phyloP scores from a whole-genome alignment of 768 basidiomycete species.

The Guyanaporus albipodus region DNA sequence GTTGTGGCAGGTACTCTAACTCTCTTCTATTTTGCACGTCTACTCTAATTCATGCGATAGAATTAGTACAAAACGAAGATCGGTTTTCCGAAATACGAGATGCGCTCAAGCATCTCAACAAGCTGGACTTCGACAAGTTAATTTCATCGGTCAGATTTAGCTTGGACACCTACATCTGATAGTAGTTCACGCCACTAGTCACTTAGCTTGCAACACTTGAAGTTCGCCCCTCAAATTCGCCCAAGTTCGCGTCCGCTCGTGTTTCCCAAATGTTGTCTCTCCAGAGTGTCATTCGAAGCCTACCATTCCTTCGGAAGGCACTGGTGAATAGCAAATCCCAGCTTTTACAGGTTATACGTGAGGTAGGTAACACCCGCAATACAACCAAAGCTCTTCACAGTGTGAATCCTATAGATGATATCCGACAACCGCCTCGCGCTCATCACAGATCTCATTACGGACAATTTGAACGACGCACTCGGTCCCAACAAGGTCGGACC shows the following conservation, averaged over 20 bases:
- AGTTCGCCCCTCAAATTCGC: constrained; percentile 46
- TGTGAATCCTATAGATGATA: constrained; percentile 50
- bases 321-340: constrained; percentile 54
- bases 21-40: not conserved
- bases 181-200: not conserved
- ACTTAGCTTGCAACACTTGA: constrained; percentile 66
- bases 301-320: constrained; percentile 62
- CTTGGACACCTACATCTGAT: not conserved
- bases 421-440: constrained; percentile 64
- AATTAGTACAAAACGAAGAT: constrained; percentile 75
- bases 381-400: not conserved
- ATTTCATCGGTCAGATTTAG: constrained; percentile 54
- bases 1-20: constrained; percentile 66
- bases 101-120: constrained; percentile 67
- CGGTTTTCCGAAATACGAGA: constrained; percentile 63
- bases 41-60: constrained; percentile 34
- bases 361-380: constrained; percentile 37
- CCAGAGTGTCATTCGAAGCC: constrained; percentile 61
- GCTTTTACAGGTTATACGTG: constrained; percentile 57
- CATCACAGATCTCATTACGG: constrained; percentile 57
- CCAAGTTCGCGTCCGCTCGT: constrained; percentile 63
- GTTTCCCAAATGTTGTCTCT: constrained; percentile 79
- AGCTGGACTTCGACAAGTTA: constrained; percentile 86
- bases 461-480: constrained; percentile 71
- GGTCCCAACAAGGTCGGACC: constrained; percentile 52